phyloP scores from a whole-genome alignment of 2,329 filamentous ascomycete species.

The Fusarium oligoseptatum region DNA sequence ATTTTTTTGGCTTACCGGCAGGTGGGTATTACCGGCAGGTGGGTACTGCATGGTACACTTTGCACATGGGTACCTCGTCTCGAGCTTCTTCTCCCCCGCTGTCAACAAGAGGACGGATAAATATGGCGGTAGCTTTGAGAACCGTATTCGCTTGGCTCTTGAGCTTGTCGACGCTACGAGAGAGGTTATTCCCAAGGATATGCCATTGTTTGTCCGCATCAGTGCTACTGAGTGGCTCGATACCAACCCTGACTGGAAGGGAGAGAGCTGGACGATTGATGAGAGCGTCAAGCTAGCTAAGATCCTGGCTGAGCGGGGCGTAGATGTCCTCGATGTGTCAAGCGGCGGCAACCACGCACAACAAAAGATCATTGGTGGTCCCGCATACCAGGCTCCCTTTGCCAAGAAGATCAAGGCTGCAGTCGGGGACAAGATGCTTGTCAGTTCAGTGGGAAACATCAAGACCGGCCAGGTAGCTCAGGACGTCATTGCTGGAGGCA shows the following conservation, averaged over 20 bases:
- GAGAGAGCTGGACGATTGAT: constrained; percentile 75
- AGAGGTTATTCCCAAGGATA: constrained; percentile 71
- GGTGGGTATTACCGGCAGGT: no score
- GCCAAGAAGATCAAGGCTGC: constrained; percentile 78
- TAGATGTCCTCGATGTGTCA: constrained; percentile 82
- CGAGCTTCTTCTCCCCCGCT: constrained; percentile 76
- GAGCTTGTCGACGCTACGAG: constrained; percentile 76
- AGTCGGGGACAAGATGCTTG: constrained; percentile 70
- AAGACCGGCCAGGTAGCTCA: constrained; percentile 60
- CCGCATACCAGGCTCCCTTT: constrained; percentile 79
- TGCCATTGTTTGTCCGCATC: constrained; percentile 81
- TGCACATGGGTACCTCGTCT: constrained; percentile 83
- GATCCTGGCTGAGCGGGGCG: constrained; percentile 73
- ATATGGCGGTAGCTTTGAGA: constrained; percentile 79
- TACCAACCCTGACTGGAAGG: constrained; percentile 63
- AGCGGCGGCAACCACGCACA: constrained; percentile 73
- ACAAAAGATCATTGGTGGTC: constrained; percentile 69
- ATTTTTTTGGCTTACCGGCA: no score
- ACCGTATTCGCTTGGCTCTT: constrained; percentile 75
- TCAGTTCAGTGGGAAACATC: constrained; percentile 65
- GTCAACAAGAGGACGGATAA: constrained; percentile 77
- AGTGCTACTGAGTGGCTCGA: constrained; percentile 84
- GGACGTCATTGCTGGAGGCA: constrained; percentile 57
- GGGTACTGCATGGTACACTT: no score
- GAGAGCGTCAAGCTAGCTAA: constrained; percentile 74